Evolutionary conservation across 1,284 basidiomycete genomes (phyloP).

Genomic region (Calocybe gambosa): DNA sequence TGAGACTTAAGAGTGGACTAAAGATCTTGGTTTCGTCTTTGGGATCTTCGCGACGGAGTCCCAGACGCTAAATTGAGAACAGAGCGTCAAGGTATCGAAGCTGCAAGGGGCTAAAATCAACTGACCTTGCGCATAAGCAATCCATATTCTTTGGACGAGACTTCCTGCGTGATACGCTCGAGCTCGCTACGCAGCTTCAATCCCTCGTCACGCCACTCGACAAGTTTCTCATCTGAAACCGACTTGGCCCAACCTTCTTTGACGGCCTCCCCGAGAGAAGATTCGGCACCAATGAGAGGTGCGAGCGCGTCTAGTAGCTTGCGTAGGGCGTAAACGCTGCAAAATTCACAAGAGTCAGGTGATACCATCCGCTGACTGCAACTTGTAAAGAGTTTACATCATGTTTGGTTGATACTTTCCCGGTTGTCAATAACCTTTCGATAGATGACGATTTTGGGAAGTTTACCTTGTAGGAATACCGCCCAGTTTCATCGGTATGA

Average conservation of each 20-base stretch:
- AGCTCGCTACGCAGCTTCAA: slow-evolving; percentile 51
- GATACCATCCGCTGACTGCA: not conserved
- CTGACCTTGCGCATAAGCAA: slow-evolving; percentile 60
- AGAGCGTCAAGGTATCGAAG: no score
- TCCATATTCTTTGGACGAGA: slow-evolving; percentile 56
- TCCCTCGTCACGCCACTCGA: slow-evolving; percentile 57
- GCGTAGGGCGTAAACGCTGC: slow-evolving; percentile 70
- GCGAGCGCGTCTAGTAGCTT: slow-evolving; percentile 70
- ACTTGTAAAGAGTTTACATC: slow-evolving; percentile 42
- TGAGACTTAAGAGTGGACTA: slow-evolving; percentile 61
- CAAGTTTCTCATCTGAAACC: slow-evolving; percentile 46
- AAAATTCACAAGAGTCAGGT: slow-evolving; percentile 1
- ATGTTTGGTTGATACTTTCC: slow-evolving; percentile 47
- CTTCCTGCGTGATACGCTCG: slow-evolving; percentile 49
- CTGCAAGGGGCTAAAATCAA: no score
- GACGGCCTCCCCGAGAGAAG: slow-evolving; percentile 48
- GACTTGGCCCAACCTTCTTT: slow-evolving; percentile 57
- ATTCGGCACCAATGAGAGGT: slow-evolving; percentile 79
- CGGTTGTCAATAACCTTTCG: not conserved
- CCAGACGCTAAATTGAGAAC: slow-evolving; percentile 64
- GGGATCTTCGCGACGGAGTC: slow-evolving; percentile 46
- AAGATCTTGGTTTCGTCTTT: slow-evolving; percentile 59
- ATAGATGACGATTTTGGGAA: not conserved
- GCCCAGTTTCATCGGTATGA: slow-evolving; percentile 80
- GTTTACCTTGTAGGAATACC: slow-evolving; percentile 81